Base-by-base conservation (phyloP, 345 rosid genomes). In the Fremontodendron californicum region DNA sequence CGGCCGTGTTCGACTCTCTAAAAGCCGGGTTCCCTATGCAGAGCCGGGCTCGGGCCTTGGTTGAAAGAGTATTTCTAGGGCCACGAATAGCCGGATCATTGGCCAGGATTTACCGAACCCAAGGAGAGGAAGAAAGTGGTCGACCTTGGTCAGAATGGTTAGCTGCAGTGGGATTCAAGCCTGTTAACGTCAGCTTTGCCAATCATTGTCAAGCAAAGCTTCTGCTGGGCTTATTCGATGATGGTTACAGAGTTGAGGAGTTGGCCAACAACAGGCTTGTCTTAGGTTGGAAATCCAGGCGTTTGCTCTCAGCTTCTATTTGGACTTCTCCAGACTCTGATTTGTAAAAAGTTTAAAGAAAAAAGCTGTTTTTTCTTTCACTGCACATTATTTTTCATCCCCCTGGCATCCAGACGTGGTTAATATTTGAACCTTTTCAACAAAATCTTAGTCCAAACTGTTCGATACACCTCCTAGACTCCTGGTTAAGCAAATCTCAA, bases 151-250 rank as follows among this genome's bases (percentile, higher is more conserved):
- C 87, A 54, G 83, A 79, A 23, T 85, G 91, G 91, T 82, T 89
- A 67, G 85, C 58, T 55, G 78, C 74, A 31, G 77, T 42, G 8
- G 98, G 98, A 79, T 90, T 81, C n/a, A 72, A 55, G 77, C 81
- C 83, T 1, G 81, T 55, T 16, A 79, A 77, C 12, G 58, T 91
- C 76, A 94, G 96, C 83, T 92, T 88, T 19, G 87, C 96, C 11
- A 91, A 90, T 84, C 90, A 89, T 75, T 92, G 97, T 55, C 97
- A 92, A 77, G 92, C 97, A 29, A 94, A 89, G 87, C 89, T 94
- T 2, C 83, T 94, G 65, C 62, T 94, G 67, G 94, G 96, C 5
- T 71, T 94, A 43, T 94, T 90, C 80, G 87, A 89, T n/a, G 97
- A 92, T 60, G 98, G 98, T 0, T 91, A 88, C 62, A 82, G 80